Evolutionary conservation across 139 green algal species (phyloP).

Genomic region (Auxenochlorella pyrenoidosa): DNA sequence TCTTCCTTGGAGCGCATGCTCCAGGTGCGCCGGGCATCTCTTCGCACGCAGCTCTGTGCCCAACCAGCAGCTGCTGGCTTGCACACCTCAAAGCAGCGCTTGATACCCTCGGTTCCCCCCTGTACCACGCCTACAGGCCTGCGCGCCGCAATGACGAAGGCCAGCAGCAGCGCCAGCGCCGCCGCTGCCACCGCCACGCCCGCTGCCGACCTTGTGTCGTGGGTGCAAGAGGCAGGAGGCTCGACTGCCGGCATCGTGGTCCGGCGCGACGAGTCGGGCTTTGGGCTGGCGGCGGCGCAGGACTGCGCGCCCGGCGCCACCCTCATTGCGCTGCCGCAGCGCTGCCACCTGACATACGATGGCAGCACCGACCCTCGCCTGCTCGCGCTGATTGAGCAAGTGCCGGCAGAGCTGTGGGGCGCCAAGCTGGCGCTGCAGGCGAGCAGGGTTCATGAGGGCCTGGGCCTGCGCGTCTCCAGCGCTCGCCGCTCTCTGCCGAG

Average conservation of each 20-base stretch:
- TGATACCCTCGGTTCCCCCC: neutral
- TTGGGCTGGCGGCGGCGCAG: neutral
- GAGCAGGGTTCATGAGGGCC: no score
- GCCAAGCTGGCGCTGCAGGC: conserved; percentile 61
- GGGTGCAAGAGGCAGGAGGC: conserved; percentile 31
- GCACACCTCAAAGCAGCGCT: neutral
- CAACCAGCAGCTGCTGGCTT: neutral
- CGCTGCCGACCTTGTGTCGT: conserved; percentile 8
- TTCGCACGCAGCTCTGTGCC: no score
- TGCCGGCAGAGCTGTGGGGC: conserved; percentile 83
- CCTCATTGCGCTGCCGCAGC: conserved; percentile 37
- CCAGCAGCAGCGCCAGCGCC: neutral
- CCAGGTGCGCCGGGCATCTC: neutral
- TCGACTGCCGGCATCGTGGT: neutral
- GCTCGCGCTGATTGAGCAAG: conserved; percentile 66
- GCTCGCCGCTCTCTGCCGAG: no score
- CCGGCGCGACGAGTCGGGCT: neutral
- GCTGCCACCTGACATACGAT: conserved; percentile 76
- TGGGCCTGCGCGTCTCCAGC: no score
- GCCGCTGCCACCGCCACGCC: neutral
- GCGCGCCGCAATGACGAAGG: neutral
- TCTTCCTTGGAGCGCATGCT: neutral
- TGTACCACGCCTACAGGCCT: neutral
- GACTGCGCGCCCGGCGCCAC: neutral
- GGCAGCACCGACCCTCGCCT: conserved; percentile 53